Percentiles rank a stretch among this genome's conserved stretches.
phyloP scores from a whole-genome alignment of 306 rosid genomes.

The cucumber (Cucumis sativus) region Cucumber_9930_V3 NC_026660.2:24993501-24994000 shows the following conservation, averaged over 20 bases:
- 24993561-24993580: constrained; percentile 15
- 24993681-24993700: constrained; percentile 16
- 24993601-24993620: constrained; percentile 13
- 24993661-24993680: constrained; percentile 31
- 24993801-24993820: constrained; percentile 42
- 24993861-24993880: constrained; percentile 36
- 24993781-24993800: constrained; percentile 49
- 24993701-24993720: constrained; percentile 63
- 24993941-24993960: constrained; percentile 19
- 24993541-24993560: background rate
- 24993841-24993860: constrained; percentile 26
- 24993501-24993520: background rate
- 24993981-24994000: constrained; percentile 58
- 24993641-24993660: constrained; percentile 76
- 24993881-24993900: constrained; percentile 63
- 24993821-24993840: constrained; percentile 37
- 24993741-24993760: constrained; percentile 72
- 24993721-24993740: constrained; percentile 42
- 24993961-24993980: constrained; percentile 23
- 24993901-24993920: constrained; percentile 56
- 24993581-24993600: constrained; percentile 9
- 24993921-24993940: constrained; percentile 52
- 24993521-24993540: background rate
- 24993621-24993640: constrained; percentile 14
- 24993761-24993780: constrained; percentile 51